Evolutionary conservation across 164 flowering plant genomes (phyloP).

Genomic region (Chloranthus sessilifolius): DNA sequence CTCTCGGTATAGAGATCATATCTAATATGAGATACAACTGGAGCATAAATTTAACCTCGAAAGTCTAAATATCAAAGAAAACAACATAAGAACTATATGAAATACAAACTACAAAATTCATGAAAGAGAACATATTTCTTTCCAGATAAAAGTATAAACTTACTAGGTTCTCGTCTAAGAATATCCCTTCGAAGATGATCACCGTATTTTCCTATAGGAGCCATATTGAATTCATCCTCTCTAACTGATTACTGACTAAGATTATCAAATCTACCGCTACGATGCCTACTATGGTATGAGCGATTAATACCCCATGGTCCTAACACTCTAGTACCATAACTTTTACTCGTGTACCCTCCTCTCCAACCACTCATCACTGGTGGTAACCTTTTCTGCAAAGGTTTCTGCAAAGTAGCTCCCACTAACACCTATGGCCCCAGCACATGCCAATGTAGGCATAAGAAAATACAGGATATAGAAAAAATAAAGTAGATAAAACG

Average conservation of each 20-base stretch:
- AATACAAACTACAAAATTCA: not conserved
- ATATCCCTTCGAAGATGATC: constrained; percentile 13
- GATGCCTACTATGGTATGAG: constrained; percentile 12
- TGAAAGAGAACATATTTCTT: not conserved
- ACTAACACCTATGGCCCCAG: constrained; percentile 20
- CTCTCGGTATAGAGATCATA: constrained; percentile 17
- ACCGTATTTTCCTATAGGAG: constrained; percentile 14
- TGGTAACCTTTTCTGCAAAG: constrained; percentile 17
- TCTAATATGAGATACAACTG: constrained; percentile 9
- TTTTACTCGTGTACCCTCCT: constrained; percentile 11
- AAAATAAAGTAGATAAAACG: not conserved
- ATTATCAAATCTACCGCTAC: constrained; percentile 7
- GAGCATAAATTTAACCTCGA: constrained; percentile 10
- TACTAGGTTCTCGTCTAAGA: constrained; percentile 16
- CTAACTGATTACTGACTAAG: constrained; percentile 10
- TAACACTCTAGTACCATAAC: constrained; percentile 7
- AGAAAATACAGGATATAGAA: no score
- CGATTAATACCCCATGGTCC: constrained; percentile 8
- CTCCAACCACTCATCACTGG: constrained; percentile 20
- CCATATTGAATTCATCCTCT: constrained; percentile 11
- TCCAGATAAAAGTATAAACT: constrained; percentile 6
- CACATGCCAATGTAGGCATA: not conserved
- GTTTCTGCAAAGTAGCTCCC: constrained; percentile 26
- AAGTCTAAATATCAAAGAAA: constrained; percentile 1
- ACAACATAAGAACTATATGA: not conserved